Conservation (phyloP, 2,329 filamentous ascomycete genomes). For the Claviceps spartinae region DNA sequence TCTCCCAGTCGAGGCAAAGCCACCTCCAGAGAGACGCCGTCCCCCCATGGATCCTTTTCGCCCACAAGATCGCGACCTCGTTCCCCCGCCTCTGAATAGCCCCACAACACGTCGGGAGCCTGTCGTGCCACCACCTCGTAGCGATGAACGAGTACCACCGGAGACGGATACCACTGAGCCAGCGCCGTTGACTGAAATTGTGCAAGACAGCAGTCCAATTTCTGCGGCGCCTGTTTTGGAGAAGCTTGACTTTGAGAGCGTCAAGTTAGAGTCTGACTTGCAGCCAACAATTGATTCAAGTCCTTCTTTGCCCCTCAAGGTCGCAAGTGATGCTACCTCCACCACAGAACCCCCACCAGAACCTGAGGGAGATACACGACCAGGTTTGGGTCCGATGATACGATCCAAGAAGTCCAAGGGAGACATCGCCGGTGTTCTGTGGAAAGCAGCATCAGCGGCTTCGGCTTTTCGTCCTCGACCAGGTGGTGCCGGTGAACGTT, state of each 20-base stretch:
- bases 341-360: constrained; percentile 11
- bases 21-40: constrained; percentile 48
- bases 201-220: constrained; percentile 14
- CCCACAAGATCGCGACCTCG: constrained; percentile 40
- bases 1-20: constrained; percentile 22
- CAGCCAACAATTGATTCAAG: constrained; percentile 9
- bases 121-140: constrained; percentile 35
- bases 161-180: constrained; percentile 26
- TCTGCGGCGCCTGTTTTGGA: constrained; percentile 12
- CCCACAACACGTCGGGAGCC: constrained; percentile 31
- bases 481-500: constrained; percentile 71
- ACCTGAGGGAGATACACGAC: constrained; percentile 35
- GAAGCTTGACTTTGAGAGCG: constrained; percentile 4
- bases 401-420: constrained; percentile 60
- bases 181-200: not conserved
- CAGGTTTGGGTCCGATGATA: constrained; percentile 82
- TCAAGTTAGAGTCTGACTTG: constrained; percentile 3
- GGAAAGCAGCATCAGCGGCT: constrained; percentile 53
- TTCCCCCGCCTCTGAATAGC: constrained; percentile 45
- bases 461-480: constrained; percentile 68
- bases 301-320: constrained; percentile 13
- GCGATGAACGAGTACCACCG: constrained; percentile 33
- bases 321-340: constrained; percentile 14
- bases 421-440: constrained; percentile 64
- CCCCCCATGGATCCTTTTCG: constrained; percentile 52